Percentiles rank a stretch among this genome's conserved stretches.
These are phyloP conservation scores for Solanum rostratum DNA, from an alignment of 257 asterid species.

Conservation along the genomic window DNA sequence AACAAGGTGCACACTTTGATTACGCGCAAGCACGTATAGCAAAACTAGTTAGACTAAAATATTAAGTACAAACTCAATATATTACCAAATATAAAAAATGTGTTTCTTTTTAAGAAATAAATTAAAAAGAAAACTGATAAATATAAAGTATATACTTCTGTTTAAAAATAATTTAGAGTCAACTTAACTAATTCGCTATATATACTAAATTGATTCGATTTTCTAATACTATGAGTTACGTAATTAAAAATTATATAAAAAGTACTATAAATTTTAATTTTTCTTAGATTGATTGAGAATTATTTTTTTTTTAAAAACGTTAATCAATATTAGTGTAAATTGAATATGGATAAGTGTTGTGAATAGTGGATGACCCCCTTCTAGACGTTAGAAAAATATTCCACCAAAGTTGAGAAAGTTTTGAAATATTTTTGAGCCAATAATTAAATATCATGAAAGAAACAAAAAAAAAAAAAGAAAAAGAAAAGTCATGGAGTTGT, in stretches of 20 bases:
- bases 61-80: background rate
- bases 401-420: no score
- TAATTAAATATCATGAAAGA: background rate
- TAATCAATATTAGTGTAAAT: no score
- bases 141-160: background rate
- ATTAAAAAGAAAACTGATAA: background rate
- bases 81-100: background rate
- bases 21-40: no score
- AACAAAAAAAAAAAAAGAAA: background rate
- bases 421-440: background rate
- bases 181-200: background rate
- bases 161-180: background rate
- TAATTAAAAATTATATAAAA: no score
- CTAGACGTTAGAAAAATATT: background rate
- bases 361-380: background rate
- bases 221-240: no score
- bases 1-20: no score
- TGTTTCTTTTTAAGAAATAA: background rate
- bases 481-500: background rate
- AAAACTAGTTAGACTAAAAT: background rate
- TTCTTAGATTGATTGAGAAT: background rate
- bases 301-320: no score
- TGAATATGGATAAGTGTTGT: background rate
- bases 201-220: no score
- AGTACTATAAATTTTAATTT: no score